phyloP scores from a whole-genome alignment of 345 rosid species.

The Eucalyptus tenuipes region DNA sequence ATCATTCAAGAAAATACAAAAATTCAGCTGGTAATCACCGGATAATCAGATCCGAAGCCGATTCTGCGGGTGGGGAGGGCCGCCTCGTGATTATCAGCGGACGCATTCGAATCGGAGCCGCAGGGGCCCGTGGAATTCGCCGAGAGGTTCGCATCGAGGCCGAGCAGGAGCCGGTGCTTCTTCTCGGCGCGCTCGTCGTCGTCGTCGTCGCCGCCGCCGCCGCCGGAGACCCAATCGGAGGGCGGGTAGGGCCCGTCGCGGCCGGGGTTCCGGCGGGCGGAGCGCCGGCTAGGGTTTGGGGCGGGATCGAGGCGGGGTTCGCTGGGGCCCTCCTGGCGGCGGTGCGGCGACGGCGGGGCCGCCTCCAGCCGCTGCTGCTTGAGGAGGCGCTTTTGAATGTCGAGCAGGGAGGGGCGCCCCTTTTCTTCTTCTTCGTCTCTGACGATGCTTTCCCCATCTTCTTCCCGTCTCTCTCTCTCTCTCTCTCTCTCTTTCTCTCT shows the following conservation, averaged over 20 bases:
- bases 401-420: conserved; percentile 93
- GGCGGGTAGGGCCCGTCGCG: conserved; percentile 6
- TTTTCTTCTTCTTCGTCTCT: conserved; percentile 91
- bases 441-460: conserved; percentile 23
- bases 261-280: conserved; percentile 45
- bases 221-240: conserved; percentile 4
- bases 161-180: conserved; percentile 61
- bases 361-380: conserved; percentile 22
- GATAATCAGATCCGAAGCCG: conserved; percentile 44
- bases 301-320: conserved; percentile 5
- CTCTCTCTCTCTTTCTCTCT: neutral
- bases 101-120: conserved; percentile 30
- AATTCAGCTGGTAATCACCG: conserved; percentile 17
- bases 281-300: conserved; percentile 25
- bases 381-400: conserved; percentile 85
- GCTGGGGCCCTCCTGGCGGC: neutral
- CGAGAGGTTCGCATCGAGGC: conserved; percentile 27
- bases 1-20: neutral
- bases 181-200: conserved; percentile 68
- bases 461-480: neutral
- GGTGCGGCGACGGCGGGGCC: neutral
- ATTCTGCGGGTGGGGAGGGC: conserved; percentile 23
- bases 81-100: conserved; percentile 21
- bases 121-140: conserved; percentile 3
- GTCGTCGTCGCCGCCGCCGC: conserved; percentile 23